Percentiles rank a stretch among this genome's conserved stretches.
These are phyloP conservation scores for Ophiostoma sp. DNA, from an alignment of 2,329 filamentous ascomycete species.

Conservation along the genomic window DNA sequence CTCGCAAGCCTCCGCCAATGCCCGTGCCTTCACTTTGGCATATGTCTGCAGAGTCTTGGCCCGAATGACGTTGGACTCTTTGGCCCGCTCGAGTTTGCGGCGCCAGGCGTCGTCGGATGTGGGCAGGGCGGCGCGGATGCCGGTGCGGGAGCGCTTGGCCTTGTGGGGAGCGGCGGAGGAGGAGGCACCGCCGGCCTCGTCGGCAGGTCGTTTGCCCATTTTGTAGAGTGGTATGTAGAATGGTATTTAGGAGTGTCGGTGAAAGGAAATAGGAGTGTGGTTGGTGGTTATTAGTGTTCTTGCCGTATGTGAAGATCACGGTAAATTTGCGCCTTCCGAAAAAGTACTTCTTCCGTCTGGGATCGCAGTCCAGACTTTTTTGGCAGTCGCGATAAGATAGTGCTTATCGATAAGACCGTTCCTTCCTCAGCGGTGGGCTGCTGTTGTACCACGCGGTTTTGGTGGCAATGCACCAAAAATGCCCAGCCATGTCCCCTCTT, in stretches of 20 bases:
- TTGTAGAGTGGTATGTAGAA: neutral
- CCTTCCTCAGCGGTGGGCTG: neutral
- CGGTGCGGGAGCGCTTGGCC: constrained; percentile 26
- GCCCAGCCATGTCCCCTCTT: neutral
- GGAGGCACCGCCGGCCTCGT: constrained; percentile 5
- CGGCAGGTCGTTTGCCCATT: constrained; percentile 21
- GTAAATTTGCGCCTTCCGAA: neutral
- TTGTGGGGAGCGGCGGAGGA: constrained; percentile 6
- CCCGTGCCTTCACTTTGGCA: constrained; percentile 74
- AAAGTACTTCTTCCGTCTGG: neutral
- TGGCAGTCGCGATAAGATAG: neutral
- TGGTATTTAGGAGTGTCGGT: neutral
- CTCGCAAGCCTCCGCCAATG: constrained; percentile 15
- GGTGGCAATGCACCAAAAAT: constrained; percentile 1
- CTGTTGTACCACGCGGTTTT: neutral
- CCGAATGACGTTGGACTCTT: constrained; percentile 83
- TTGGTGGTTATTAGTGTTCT: neutral
- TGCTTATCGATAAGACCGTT: neutral
- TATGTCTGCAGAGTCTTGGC: constrained; percentile 93
- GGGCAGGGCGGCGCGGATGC: constrained; percentile 27
- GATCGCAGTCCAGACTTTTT: neutral
- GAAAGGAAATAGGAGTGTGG: neutral
- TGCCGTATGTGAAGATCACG: neutral
- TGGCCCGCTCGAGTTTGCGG: constrained; percentile 59
- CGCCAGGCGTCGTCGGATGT: constrained; percentile 30